A percentile compares a stretch with the other conserved stretches of the same genome.
Evolutionary conservation across 176 grass and related monocot species (phyloP).

Genomic region (Juncus effusus): DNA sequence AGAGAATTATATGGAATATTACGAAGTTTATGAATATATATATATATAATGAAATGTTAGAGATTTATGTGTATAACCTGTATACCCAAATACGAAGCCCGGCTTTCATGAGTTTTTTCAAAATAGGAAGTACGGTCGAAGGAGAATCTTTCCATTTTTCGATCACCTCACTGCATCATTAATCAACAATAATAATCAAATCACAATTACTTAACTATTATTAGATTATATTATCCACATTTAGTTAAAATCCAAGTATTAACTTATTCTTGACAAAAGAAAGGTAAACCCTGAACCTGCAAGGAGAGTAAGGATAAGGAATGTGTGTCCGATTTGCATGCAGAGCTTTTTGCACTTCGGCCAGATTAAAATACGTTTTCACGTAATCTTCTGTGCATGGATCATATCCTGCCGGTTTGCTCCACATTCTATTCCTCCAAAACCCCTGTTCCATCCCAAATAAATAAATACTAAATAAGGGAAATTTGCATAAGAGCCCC

Average conservation of each 20-base stretch:
- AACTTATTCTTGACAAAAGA: background rate
- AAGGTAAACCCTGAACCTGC: slow-evolving; percentile 46
- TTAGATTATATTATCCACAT: no score
- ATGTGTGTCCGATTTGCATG: slow-evolving; percentile 69
- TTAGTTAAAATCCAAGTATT: background rate
- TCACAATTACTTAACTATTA: no score
- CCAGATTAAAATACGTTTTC: slow-evolving; percentile 63
- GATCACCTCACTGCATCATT: slow-evolving; percentile 57
- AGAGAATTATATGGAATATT: no score
- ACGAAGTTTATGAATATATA: no score
- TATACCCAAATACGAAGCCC: slow-evolving; percentile 83
- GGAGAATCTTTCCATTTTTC: slow-evolving; percentile 88
- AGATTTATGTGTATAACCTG: slow-evolving; percentile 42
- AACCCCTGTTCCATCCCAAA: slow-evolving; percentile 34
- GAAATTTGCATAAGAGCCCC: background rate
- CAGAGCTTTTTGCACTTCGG: slow-evolving; percentile 66
- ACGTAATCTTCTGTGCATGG: slow-evolving; percentile 94
- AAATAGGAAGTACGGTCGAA: slow-evolving; percentile 54
- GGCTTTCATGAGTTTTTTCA: slow-evolving; percentile 82
- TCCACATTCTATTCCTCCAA: slow-evolving; percentile 50
- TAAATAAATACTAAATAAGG: background rate
- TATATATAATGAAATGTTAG: background rate
- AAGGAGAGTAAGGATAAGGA: slow-evolving; percentile 68
- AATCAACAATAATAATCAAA: background rate
- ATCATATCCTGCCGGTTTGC: slow-evolving; percentile 69